Conservation (phyloP, 495 filamentous ascomycete species). For the Penicillium arizonense region DNA sequence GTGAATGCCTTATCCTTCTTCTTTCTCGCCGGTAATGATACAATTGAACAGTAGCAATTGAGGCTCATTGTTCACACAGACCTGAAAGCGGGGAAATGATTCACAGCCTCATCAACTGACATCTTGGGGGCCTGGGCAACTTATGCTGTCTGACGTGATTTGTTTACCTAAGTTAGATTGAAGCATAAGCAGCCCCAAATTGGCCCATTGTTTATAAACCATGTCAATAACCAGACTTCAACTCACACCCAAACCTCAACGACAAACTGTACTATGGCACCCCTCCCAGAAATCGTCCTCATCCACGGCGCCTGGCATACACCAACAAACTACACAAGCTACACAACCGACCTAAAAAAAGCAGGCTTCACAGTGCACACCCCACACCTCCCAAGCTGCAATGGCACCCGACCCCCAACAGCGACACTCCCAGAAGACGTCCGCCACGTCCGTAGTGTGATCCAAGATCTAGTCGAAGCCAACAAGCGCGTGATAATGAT, state of each 20-base stretch:
- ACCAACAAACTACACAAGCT: slow-evolving; percentile 33
- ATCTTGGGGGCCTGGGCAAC: too few species aligned
- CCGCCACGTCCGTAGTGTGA: slow-evolving; percentile 19
- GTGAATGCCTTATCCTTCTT: too few species aligned
- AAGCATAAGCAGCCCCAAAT: too few species aligned
- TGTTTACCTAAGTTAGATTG: too few species aligned
- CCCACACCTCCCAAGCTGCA: slow-evolving; percentile 34
- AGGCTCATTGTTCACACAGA: too few species aligned
- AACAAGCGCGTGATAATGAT: slow-evolving; percentile 32
- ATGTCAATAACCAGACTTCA: background rate
- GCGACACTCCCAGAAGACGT: slow-evolving; percentile 28
- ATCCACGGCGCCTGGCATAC: slow-evolving; percentile 46
- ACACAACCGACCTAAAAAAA: slow-evolving; percentile 27
- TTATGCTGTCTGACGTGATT: too few species aligned
- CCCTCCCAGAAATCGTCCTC: slow-evolving; percentile 33
- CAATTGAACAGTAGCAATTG: too few species aligned
- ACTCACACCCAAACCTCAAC: too few species aligned
- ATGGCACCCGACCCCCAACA: slow-evolving; percentile 19
- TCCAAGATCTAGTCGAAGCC: slow-evolving; percentile 20
- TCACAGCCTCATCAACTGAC: too few species aligned
- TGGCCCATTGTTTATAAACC: background rate
- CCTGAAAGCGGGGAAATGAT: too few species aligned
- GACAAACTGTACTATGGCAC: background rate
- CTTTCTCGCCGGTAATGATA: too few species aligned
- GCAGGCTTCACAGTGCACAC: slow-evolving; percentile 34